These are phyloP conservation scores for Cucumis cinereus DNA, from an alignment of 306 rosid species.

Conservation along the genomic window DNA sequence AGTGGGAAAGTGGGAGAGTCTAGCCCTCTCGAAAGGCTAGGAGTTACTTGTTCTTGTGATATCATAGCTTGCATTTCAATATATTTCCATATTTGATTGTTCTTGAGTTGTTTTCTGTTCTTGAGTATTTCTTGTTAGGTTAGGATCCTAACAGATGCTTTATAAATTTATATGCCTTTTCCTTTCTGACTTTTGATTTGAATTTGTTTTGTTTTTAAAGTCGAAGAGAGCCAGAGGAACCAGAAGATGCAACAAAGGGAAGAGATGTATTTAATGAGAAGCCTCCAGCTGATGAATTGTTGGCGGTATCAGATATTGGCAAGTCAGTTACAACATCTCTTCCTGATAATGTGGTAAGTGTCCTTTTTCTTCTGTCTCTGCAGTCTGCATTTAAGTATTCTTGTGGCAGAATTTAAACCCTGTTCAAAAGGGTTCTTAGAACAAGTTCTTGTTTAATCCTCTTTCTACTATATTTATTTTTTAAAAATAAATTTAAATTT, in stretches of 20 bases:
- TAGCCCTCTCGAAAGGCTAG: too few species aligned
- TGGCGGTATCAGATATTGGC: constrained; percentile 94
- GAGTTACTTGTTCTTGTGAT: too few species aligned
- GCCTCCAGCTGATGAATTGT: constrained; percentile 94
- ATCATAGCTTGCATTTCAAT: too few species aligned
- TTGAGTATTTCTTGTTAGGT: too few species aligned
- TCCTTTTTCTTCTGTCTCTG: not conserved
- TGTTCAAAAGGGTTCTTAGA: not conserved
- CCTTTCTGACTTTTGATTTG: constrained; percentile 1
- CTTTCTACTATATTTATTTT: not conserved
- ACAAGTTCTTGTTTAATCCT: not conserved
- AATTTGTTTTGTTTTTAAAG: constrained; percentile 27
- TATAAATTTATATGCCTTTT: not conserved
- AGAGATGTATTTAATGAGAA: constrained; percentile 96
- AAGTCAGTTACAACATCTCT: constrained; percentile 82
- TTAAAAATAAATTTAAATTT: not conserved
- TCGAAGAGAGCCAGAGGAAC: constrained; percentile 99
- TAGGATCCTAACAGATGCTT: too few species aligned
- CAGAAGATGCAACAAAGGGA: constrained; percentile 98
- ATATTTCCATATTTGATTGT: too few species aligned
- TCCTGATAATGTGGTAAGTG: constrained; percentile 91
- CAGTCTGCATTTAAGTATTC: not conserved
- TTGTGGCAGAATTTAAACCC: not conserved
- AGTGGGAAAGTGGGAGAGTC: too few species aligned
- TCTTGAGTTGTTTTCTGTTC: too few species aligned